phyloP scores from a whole-genome alignment of 176 grass and related monocot species.

The Oryza meyeriana region DNA sequence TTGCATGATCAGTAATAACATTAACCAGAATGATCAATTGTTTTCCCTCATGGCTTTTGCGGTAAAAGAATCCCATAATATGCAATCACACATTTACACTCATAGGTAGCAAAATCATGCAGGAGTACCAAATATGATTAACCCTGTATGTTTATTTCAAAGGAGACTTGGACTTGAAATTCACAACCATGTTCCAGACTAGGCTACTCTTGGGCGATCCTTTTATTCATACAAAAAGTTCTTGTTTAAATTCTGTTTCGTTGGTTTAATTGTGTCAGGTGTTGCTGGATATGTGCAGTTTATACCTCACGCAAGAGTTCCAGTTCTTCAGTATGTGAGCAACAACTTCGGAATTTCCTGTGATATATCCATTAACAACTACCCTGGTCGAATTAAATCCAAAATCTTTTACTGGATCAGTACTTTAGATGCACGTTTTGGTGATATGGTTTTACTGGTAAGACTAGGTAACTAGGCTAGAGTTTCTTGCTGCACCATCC shows the following conservation, averaged over 20 bases:
- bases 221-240: neutral
- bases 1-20: slow-evolving; percentile 9
- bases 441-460: slow-evolving; percentile 95
- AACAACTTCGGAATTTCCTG: slow-evolving; percentile 64
- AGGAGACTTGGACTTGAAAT: neutral
- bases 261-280: slow-evolving; percentile 47
- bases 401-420: slow-evolving; percentile 75
- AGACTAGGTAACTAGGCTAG: slow-evolving; percentile 8
- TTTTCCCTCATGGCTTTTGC: neutral
- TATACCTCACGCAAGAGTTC: slow-evolving; percentile 87
- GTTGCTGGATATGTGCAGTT: slow-evolving; percentile 54
- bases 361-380: slow-evolving; percentile 82
- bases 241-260: slow-evolving; percentile 13
- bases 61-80: slow-evolving; percentile 1
- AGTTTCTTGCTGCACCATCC: neutral
- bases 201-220: neutral
- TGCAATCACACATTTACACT: neutral
- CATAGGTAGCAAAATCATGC: neutral
- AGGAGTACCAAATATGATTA: neutral
- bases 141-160: neutral
- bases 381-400: slow-evolving; percentile 75
- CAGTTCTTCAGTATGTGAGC: slow-evolving; percentile 74
- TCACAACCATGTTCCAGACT: neutral
- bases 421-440: slow-evolving; percentile 74
- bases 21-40: slow-evolving; percentile 21